Evolutionary conservation across 768 basidiomycete genomes (phyloP).

Genomic region (Lentinus tigrinus): DNA sequence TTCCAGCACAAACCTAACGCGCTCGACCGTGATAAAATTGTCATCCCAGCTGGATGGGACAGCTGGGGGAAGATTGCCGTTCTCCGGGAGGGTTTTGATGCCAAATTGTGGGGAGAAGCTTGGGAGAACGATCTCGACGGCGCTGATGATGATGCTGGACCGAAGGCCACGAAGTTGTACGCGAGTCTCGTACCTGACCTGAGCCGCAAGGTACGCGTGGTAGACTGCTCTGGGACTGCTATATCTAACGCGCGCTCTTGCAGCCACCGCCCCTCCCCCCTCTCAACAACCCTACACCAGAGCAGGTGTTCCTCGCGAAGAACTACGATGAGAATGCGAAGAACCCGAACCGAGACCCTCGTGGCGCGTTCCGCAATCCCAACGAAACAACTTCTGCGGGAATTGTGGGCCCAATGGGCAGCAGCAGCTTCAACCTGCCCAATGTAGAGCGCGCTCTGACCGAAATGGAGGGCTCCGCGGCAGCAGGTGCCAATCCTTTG

Average conservation of each 20-base stretch:
- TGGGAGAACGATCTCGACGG: slow-evolving; percentile 69
- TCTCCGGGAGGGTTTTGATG: slow-evolving; percentile 88
- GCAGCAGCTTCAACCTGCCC: slow-evolving; percentile 81
- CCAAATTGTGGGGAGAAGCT: slow-evolving; percentile 73
- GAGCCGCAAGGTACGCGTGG: slow-evolving; percentile 59
- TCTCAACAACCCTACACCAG: slow-evolving; percentile 79
- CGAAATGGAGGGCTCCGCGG: slow-evolving; percentile 75
- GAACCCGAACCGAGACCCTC: slow-evolving; percentile 87
- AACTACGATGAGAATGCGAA: slow-evolving; percentile 92
- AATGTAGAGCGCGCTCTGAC: slow-evolving; percentile 84
- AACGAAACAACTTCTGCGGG: slow-evolving; percentile 64
- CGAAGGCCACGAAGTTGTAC: slow-evolving; percentile 66
- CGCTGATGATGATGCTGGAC: slow-evolving; percentile 40
- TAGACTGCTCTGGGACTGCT: neutral
- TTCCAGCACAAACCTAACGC: slow-evolving; percentile 88
- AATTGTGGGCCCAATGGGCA: slow-evolving; percentile 91
- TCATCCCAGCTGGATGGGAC: slow-evolving; percentile 97
- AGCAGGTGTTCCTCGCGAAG: slow-evolving; percentile 87
- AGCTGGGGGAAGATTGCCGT: slow-evolving; percentile 95
- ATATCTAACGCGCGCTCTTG: slow-evolving; percentile 3
- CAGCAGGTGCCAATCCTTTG: slow-evolving; percentile 31
- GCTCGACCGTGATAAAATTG: slow-evolving; percentile 87
- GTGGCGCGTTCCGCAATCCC: slow-evolving; percentile 81
- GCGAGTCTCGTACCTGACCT: slow-evolving; percentile 72
- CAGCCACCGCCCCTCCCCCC: slow-evolving; percentile 68